Conservation (phyloP, 257 asterid genomes). For the Solanum arcanum region DNA sequence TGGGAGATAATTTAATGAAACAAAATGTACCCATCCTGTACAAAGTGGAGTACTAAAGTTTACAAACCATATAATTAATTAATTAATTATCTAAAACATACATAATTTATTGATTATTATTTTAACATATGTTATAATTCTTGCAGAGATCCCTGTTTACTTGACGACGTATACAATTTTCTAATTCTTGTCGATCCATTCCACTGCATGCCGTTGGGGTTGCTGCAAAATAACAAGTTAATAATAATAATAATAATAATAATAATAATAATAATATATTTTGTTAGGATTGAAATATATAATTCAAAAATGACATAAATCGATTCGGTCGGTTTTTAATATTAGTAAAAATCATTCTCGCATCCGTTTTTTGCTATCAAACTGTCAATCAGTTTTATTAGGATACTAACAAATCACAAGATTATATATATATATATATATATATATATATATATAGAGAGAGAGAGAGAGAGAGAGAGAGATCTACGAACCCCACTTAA, state of each 20-base stretch:
- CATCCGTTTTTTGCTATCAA: too few species aligned
- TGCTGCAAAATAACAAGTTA: neutral
- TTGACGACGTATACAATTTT: neutral
- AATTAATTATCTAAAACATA: neutral
- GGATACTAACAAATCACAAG: too few species aligned
- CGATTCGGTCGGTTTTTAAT: too few species aligned
- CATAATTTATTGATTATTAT: neutral
- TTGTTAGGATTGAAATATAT: too few species aligned
- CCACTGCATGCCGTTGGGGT: neutral
- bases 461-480: too few species aligned
- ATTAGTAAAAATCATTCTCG: too few species aligned
- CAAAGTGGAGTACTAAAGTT: neutral
- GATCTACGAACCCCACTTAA: too few species aligned
- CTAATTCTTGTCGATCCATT: neutral
- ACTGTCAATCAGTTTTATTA: too few species aligned
- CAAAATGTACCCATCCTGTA: neutral
- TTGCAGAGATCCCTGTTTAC: neutral
- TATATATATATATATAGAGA: too few species aligned
- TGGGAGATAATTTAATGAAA: neutral
- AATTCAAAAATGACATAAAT: too few species aligned
- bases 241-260: neutral
- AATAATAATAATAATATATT: neutral
- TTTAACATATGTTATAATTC: neutral
- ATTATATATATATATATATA: too few species aligned
- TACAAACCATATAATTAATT: neutral